Conservation (phyloP, 2,329 filamentous ascomycete genomes). For the Dothideomycetidae sp. region DNA sequence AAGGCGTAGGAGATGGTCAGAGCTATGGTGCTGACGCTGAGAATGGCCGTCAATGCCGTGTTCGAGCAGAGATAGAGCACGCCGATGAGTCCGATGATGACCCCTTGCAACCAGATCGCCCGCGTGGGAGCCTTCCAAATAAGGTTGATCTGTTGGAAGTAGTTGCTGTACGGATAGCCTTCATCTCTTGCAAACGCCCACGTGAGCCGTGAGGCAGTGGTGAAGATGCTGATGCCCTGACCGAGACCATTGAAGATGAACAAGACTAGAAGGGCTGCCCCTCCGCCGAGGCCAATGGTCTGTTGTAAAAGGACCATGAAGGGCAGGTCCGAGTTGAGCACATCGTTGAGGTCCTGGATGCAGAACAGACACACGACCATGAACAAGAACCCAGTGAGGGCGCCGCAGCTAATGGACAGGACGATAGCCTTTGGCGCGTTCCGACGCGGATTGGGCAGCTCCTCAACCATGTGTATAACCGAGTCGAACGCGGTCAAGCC, state of each 20-base stretch:
- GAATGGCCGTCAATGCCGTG: constrained; percentile 30
- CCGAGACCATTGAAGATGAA: constrained; percentile 21
- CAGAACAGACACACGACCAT: constrained; percentile 19
- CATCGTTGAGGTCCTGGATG: constrained; percentile 18
- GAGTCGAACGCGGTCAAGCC: constrained; percentile 28
- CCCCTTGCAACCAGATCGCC: constrained; percentile 28
- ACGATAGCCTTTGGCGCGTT: constrained; percentile 8
- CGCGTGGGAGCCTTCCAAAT: constrained; percentile 24
- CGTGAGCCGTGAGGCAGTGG: constrained; percentile 28
- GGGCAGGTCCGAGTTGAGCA: constrained; percentile 17
- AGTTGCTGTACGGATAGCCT: constrained; percentile 26
- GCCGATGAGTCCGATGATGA: constrained; percentile 35
- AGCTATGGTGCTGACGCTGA: constrained; percentile 29
- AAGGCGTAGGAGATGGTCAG: constrained; percentile 31
- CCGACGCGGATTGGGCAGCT: constrained; percentile 5
- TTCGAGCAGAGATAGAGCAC: constrained; percentile 29
- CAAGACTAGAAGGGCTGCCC: constrained; percentile 21
- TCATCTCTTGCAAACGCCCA: constrained; percentile 30
- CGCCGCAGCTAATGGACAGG: constrained; percentile 1
- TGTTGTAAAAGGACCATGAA: constrained; percentile 19
- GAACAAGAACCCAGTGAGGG: constrained; percentile 9
- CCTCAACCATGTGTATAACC: constrained; percentile 25
- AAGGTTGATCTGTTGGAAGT: constrained; percentile 24
- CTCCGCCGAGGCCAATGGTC: constrained; percentile 17
- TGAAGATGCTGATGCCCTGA: constrained; percentile 22